These are phyloP conservation scores for Schizochytrium sp. DNA, from an alignment of 108 stramenopile genomes.

Conservation along the genomic window DNA sequence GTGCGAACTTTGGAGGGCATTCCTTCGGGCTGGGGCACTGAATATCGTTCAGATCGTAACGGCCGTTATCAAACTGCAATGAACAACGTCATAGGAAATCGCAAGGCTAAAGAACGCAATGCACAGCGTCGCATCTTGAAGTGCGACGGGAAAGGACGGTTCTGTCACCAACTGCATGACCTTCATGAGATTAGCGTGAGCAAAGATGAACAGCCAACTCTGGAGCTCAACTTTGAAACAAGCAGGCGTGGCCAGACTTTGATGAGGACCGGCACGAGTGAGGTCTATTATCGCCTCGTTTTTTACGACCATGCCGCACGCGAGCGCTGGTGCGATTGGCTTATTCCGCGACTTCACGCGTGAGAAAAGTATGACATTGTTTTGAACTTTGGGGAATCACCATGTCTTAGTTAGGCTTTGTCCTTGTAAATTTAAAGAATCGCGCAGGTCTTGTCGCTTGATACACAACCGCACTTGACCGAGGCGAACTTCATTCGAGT, in stretches of 20 bases:
- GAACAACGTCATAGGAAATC: background rate
- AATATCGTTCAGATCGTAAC: too few species aligned
- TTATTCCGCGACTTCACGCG: background rate
- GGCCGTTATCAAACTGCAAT: background rate
- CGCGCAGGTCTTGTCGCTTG: too few species aligned
- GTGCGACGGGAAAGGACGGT: background rate
- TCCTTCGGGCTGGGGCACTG: background rate
- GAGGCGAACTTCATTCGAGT: too few species aligned
- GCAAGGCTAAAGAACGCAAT: background rate
- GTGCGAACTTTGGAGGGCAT: too few species aligned
- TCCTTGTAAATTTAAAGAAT: too few species aligned
- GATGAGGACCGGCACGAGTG: background rate
- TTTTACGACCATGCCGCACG: constrained; percentile 5
- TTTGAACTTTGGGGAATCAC: too few species aligned
- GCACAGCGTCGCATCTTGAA: background rate
- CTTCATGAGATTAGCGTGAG: background rate
- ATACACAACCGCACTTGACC: too few species aligned
- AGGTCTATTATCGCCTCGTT: background rate
- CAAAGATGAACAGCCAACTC: background rate
- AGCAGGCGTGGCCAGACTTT: too few species aligned
- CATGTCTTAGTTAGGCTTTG: too few species aligned
- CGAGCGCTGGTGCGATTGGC: background rate
- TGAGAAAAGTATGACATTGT: too few species aligned
- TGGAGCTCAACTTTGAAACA: background rate
- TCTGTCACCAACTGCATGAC: background rate